Base-by-base conservation (phyloP, 2,329 filamentous ascomycete species). In the Lasiodiplodia citricola region DNA sequence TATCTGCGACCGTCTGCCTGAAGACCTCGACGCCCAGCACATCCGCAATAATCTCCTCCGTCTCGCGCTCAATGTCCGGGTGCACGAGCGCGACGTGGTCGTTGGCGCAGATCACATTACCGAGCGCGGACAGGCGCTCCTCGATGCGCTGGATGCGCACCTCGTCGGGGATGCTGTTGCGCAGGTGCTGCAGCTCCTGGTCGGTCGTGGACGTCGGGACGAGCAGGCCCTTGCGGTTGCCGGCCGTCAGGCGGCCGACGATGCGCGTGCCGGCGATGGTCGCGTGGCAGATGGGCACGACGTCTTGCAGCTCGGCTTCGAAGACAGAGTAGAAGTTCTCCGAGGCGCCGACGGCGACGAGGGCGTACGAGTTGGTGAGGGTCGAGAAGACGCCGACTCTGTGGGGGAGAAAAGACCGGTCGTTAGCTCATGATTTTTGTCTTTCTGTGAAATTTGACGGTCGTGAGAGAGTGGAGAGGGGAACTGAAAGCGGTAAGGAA, bases 311-410 rank as follows among this genome's bases (percentile, higher is more conserved):
- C 85, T 99, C 96, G 72, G 95, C 91, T 87, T 99, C 96, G 84
- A 99, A 98, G 80, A 98, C 89, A 86, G 93, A 94, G 90, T 98
- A 98, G 83, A 99, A 99, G 88, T 98, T 98, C 87, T 97, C 94
- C 78, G 93, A 97, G 75, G 93, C 94, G 78, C 96, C 96, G 73
- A 97, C 89, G 73, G 95, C 94, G 75, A 97, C 93, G 76, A 99
- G 87, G 75, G 94, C 94, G 83, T 97, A 99, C 70, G 93, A 95
- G 84, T 99, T 99, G 75, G 96, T 99, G 80, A 99, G 91, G 71
- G 93, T 97, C 70, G 94, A 85, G 83, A 99, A 99, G 79, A 98
- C 96, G 80, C 96, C 96, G 79, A 99, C 92, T 85, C 94, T 97
- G 77, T 38, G 66, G 62, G 28, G 66, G n/a, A 8, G 14, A 13